Conservation (phyloP, 2,329 filamentous ascomycete species). For the Paecilomyces niveus region DNA sequence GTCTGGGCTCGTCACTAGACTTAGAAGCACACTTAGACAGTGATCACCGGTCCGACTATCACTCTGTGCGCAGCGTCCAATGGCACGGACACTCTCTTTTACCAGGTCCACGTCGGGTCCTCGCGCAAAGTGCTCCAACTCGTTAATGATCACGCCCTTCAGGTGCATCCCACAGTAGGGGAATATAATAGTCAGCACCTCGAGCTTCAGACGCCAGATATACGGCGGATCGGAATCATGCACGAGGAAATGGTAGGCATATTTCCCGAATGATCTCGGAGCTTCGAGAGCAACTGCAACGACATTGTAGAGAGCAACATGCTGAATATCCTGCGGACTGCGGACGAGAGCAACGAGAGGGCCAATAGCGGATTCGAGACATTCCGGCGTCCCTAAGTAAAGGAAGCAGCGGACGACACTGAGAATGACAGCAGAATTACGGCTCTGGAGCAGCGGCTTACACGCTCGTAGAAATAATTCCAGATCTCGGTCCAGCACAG, state of each 20-base stretch:
- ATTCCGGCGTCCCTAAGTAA: slow-evolving; percentile 71
- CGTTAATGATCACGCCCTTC: slow-evolving; percentile 82
- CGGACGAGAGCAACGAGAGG: slow-evolving; percentile 81
- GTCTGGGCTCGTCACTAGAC: slow-evolving; percentile 82
- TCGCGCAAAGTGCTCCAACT: slow-evolving; percentile 87
- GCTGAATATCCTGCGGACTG: slow-evolving; percentile 77
- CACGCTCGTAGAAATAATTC: slow-evolving; percentile 72
- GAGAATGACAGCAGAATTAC: slow-evolving; percentile 87
- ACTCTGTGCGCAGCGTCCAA: slow-evolving; percentile 84
- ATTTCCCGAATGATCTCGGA: slow-evolving; percentile 76
- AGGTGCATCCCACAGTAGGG: slow-evolving; percentile 67
- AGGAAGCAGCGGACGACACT: slow-evolving; percentile 80
- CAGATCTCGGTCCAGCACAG: slow-evolving; percentile 71
- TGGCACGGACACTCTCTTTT: slow-evolving; percentile 82
- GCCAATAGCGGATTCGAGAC: slow-evolving; percentile 68
- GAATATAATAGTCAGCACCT: slow-evolving; percentile 84
- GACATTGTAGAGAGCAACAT: slow-evolving; percentile 87
- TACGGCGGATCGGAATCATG: slow-evolving; percentile 69
- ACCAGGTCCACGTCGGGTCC: slow-evolving; percentile 69
- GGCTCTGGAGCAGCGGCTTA: slow-evolving; percentile 78
- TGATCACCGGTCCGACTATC: slow-evolving; percentile 63
- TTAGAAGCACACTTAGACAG: slow-evolving; percentile 74
- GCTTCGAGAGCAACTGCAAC: slow-evolving; percentile 78
- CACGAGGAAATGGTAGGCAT: slow-evolving; percentile 84
- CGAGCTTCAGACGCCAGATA: slow-evolving; percentile 87